Evolutionary conservation across 2,329 filamentous ascomycete species (phyloP).

Genomic region (Exophiala mesophila): DNA sequence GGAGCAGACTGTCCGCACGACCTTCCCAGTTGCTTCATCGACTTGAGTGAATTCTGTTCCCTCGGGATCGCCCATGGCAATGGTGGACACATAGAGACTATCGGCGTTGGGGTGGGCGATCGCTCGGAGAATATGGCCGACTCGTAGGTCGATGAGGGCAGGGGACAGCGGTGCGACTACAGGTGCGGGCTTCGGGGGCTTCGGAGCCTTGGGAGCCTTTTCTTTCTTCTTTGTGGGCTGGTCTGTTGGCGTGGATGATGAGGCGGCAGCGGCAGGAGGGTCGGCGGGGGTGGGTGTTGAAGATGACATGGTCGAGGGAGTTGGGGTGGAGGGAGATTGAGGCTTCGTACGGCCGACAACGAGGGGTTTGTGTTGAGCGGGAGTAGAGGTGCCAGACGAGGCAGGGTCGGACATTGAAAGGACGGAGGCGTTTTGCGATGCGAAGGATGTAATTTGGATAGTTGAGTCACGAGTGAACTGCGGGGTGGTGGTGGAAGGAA

Average conservation of each 20-base stretch:
- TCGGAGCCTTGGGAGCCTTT: slow-evolving; percentile 90
- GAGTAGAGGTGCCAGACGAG: slow-evolving; percentile 5
- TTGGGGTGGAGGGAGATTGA: slow-evolving; percentile 6
- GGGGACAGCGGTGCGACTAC: slow-evolving; percentile 74
- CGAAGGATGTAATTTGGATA: background rate
- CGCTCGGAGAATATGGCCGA: slow-evolving; percentile 95
- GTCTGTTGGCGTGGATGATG: slow-evolving; percentile 40
- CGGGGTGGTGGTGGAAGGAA: background rate
- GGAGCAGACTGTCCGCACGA: slow-evolving; percentile 93
- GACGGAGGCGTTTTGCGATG: background rate
- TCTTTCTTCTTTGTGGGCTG: slow-evolving; percentile 56
- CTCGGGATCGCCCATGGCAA: slow-evolving; percentile 83
- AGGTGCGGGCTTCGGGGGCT: slow-evolving; percentile 65
- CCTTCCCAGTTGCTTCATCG: slow-evolving; percentile 79
- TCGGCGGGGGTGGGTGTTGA: slow-evolving; percentile 3
- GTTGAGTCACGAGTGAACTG: background rate
- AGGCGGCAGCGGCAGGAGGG: slow-evolving; percentile 24
- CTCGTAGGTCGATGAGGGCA: slow-evolving; percentile 83
- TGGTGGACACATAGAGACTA: slow-evolving; percentile 90
- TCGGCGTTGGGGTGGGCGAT: slow-evolving; percentile 95
- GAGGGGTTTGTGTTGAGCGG: slow-evolving; percentile 26
- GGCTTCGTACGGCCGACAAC: slow-evolving; percentile 28
- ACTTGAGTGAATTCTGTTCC: slow-evolving; percentile 77
- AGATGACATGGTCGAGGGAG: slow-evolving; percentile 13
- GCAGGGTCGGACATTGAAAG: background rate